Evolutionary conservation across 2,329 filamentous ascomycete genomes (phyloP), one percentile per base, ranked within the genome.

Genomic region (Bipolaris cookei): DNA sequence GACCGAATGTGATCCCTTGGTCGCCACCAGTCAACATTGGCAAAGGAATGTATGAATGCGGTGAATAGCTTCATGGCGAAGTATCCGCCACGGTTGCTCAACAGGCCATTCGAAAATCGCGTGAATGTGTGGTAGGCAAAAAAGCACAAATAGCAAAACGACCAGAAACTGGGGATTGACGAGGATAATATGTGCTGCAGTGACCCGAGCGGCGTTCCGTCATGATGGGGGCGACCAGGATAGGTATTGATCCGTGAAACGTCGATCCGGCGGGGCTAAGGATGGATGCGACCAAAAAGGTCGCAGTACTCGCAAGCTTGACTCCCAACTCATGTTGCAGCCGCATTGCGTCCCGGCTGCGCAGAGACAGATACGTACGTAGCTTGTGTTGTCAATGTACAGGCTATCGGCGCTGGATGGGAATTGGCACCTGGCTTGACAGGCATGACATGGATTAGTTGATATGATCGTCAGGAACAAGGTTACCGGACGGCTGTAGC

Each of bases 231-330:
- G 54, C 49, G 57, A 57, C 64, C 64, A 51, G 67, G 64, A 53
- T 65, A 39, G 39, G 48, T 48, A 54, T 44, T 47, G 39, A 53
- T 58, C 59, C 59, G 49, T 73, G 71, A 74, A 73, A 74, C 72
- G 57, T 62, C 61, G 61, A 62, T 56, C 61, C 53, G 65, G 67
- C 56, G 59, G 51, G 51, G 51, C 55, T 55, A 49, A 55, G n/a
- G 51, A 72, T 64, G 69, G 49, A 70, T 73, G 71, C 68, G 67
- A 74, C 72, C 60, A 47, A 32, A 53, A 42, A 35, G 63, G 72
- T 74, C 65, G 66, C 71, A 71, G 56, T 59, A 44, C 48, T 57
- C 43, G 42, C 49, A 42, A 48, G 49, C 49, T 50, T 37, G 48
- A 44, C 53, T 47, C 61, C 54, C 56, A 43, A 52, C 16, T 52